Conservation (phyloP, 1,139 yeast species). For the Sugiyamaella neomexicana region DNA sequence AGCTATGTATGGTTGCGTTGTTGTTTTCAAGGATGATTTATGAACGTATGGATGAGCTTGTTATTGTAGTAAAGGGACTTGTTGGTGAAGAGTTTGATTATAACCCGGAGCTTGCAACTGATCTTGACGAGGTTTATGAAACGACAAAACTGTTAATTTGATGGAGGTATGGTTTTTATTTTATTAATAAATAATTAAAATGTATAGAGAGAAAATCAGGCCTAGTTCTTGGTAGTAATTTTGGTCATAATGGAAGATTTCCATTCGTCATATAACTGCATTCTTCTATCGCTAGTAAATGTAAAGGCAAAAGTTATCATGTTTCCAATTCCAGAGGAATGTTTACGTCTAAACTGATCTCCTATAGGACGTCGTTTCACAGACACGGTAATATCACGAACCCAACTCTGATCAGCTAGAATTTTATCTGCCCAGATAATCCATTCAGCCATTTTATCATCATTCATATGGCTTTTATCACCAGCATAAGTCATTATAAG, state of each 20-base stretch:
- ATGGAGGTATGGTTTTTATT: no score
- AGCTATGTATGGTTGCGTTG: slow-evolving; percentile 31
- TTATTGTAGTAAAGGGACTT: slow-evolving; percentile 33
- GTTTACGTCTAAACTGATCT: slow-evolving; percentile 24
- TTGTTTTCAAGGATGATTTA: slow-evolving; percentile 33
- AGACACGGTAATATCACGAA: slow-evolving; percentile 34
- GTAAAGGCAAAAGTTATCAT: slow-evolving; percentile 32
- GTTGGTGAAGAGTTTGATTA: slow-evolving; percentile 37
- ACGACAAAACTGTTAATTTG: slow-evolving; percentile 9
- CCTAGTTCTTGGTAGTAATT: slow-evolving; percentile 2
- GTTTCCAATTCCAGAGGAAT: slow-evolving; percentile 36
- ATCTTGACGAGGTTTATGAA: slow-evolving; percentile 12
- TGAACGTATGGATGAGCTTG: slow-evolving; percentile 33
- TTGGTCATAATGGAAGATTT: slow-evolving; percentile 16
- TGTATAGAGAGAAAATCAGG: no score
- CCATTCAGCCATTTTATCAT: slow-evolving; percentile 38
- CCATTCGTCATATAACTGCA: slow-evolving; percentile 31
- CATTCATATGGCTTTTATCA: slow-evolving; percentile 10
- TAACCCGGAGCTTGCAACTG: slow-evolving; percentile 18
- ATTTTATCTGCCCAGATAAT: slow-evolving; percentile 38
- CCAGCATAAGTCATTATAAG: slow-evolving; percentile 12
- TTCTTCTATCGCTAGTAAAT: slow-evolving; percentile 26
- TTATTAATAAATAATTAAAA: no score
- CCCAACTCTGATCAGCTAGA: slow-evolving; percentile 41
- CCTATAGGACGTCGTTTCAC: slow-evolving; percentile 26